Base-by-base conservation (phyloP, 805 yeast species). In the Candida vartiovaarae region DNA sequence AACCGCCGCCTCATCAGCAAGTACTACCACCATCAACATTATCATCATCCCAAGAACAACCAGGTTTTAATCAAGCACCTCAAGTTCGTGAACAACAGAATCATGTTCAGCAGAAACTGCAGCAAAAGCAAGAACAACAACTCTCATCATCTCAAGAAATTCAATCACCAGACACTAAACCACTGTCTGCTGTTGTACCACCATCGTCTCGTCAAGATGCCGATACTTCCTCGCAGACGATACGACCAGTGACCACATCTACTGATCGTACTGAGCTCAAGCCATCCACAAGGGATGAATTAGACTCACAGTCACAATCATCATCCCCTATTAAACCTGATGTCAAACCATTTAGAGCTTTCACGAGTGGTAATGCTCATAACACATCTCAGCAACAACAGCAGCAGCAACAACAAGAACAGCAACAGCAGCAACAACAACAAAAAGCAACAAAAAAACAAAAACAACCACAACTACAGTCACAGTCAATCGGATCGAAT, bases 221-320 rank as follows among this genome's bases (percentile, higher is more conserved):
- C 15, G 27, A 10, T 4, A 27, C 33, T 11, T n/a, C 38, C 32
- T 8, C 40, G 11, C 39, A 38, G 43, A 25, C 40, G 30, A 38
- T 38, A 34, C 51, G 55, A 43, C 56, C 53, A 43, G 23, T 36
- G 2, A 47, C 52, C 8, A 43, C 47, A 3, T 44, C 59, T 6
- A 46, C 55, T 6, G 53, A 49, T 29, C 48, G 49, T 40, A 51
- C 55, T 8, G 57, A 55, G 34, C 7, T 49, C 6, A 53, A 50
- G 34, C 49, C 47, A 24, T 42, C 41, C 10, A 39, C 41, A 15
- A 42, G 40, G 24, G 43, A 31, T 9, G 33, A 29, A 24, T 43
- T 47, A 10, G 45, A 46, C 15, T 36, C 43, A 11, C 42, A 41
- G 35, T 44, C 47, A 2, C 46, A 52, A 28, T 38, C 47, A 27